phyloP scores from a whole-genome alignment of 768 basidiomycete species.

The Chlorophyllum brunneum region DNA sequence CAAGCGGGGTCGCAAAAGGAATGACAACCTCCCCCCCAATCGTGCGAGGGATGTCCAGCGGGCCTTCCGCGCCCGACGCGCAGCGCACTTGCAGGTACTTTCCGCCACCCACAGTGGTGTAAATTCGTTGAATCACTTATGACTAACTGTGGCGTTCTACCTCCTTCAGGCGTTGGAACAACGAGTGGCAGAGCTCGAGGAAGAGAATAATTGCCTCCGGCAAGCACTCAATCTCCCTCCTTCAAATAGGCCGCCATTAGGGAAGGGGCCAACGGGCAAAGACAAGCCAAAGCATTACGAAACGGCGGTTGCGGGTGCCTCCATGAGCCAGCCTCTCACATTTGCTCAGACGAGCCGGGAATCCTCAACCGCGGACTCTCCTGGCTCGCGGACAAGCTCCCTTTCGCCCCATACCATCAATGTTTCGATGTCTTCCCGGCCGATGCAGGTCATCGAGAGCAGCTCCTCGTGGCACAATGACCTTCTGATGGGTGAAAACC shows the following conservation, averaged over 20 bases:
- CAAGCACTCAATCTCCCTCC: conserved; percentile 70
- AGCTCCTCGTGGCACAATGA: conserved; percentile 50
- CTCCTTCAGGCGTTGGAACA: conserved; percentile 68
- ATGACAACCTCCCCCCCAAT: conserved; percentile 75
- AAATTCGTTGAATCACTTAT: conserved; percentile 34
- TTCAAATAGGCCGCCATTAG: conserved; percentile 66
- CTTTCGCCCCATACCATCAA: conserved; percentile 57
- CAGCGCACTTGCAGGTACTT: conserved; percentile 77
- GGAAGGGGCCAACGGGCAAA: conserved; percentile 85
- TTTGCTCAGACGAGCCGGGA: conserved; percentile 35
- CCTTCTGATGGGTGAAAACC: conserved; percentile 45
- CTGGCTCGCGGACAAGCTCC: conserved; percentile 55
- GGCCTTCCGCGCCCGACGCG: conserved; percentile 84
- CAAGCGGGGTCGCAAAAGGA: conserved; percentile 83
- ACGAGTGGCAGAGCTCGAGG: conserved; percentile 78
- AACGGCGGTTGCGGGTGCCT: neutral
- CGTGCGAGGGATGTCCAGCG: conserved; percentile 86
- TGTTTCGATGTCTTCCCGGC: conserved; percentile 41
- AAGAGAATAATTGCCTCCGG: conserved; percentile 75
- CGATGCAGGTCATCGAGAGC: conserved; percentile 45
- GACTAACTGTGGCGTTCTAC: conserved; percentile 24
- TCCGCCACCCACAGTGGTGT: conserved; percentile 27
- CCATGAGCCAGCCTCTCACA: conserved; percentile 21
- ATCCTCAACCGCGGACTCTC: conserved; percentile 41
- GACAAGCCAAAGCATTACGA: conserved; percentile 67